phyloP scores from a whole-genome alignment of 495 filamentous ascomycete species.

The Penicillium malachiteum region DNA sequence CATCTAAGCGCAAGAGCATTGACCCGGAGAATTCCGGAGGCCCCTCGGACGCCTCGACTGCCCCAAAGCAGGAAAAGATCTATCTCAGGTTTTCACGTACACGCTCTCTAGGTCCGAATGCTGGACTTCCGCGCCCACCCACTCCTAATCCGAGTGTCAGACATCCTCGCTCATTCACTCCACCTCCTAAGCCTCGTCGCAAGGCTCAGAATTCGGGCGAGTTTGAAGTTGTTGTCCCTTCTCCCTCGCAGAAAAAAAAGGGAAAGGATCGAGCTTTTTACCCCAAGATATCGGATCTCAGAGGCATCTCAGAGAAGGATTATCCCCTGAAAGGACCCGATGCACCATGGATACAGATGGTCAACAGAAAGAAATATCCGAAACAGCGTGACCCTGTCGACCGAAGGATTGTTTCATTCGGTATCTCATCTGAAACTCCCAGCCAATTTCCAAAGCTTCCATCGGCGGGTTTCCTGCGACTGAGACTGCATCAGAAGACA shows the following conservation, averaged over 20 bases:
- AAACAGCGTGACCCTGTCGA: constrained; percentile 7
- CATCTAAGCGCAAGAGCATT: neutral
- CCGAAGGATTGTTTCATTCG: constrained; percentile 8
- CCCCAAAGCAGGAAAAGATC: too few relatives aligned
- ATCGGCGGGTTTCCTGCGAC: too few relatives aligned
- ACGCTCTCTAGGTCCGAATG: too few relatives aligned
- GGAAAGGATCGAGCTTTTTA: neutral
- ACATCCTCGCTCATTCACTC: too few relatives aligned
- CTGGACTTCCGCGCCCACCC: too few relatives aligned
- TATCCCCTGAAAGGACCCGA: constrained; percentile 20
- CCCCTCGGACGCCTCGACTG: too few relatives aligned
- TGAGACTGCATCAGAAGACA: constrained; percentile 13
- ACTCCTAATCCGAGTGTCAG: too few relatives aligned
- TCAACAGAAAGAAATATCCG: constrained; percentile 18
- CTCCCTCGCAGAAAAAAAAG: neutral
- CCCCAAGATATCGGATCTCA: neutral
- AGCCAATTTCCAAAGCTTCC: too few relatives aligned
- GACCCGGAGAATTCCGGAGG: neutral
- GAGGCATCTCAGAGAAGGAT: constrained; percentile 7
- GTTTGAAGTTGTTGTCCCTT: neutral
- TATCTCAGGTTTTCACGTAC: too few relatives aligned
- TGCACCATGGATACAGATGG: too few relatives aligned
- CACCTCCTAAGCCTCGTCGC: neutral
- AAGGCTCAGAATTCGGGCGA: neutral
- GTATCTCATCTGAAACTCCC: constrained; percentile 3